phyloP scores from a whole-genome alignment of 306 rosid species.

The Begonia masoniana region DNA sequence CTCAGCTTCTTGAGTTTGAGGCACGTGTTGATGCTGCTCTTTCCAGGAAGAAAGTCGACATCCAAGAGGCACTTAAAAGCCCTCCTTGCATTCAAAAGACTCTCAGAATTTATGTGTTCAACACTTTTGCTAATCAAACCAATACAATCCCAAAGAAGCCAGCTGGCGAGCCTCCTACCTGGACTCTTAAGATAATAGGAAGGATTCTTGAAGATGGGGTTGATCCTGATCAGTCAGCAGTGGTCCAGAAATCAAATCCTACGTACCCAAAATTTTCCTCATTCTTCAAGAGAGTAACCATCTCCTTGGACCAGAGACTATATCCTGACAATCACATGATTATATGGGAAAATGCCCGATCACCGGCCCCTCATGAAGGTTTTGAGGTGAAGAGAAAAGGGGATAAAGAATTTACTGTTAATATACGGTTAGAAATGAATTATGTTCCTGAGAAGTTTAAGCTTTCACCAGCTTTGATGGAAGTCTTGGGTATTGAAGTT shows the following conservation, averaged over 20 bases:
- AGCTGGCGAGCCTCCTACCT: conserved; percentile 78
- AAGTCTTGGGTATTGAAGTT: conserved; percentile 98
- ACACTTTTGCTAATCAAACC: conserved; percentile 78
- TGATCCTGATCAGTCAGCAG: conserved; percentile 94
- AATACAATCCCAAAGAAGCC: conserved; percentile 74
- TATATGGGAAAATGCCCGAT: conserved; percentile 75
- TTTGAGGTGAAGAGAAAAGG: conserved; percentile 98
- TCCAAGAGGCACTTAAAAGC: conserved; percentile 87
- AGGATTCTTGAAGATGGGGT: conserved; percentile 92
- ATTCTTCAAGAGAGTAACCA: conserved; percentile 84
- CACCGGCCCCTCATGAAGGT: conserved; percentile 87
- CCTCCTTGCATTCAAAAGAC: conserved; percentile 88
- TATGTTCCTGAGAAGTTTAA: conserved; percentile 87
- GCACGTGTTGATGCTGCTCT: conserved; percentile 88
- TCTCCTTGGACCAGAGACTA: conserved; percentile 87
- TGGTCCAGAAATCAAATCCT: conserved; percentile 70
- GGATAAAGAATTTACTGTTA: conserved; percentile 67
- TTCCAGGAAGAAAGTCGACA: conserved; percentile 85
- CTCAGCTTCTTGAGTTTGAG: conserved; percentile 97
- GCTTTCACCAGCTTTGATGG: conserved; percentile 80
- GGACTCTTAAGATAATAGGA: conserved; percentile 95
- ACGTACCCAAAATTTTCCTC: conserved; percentile 80
- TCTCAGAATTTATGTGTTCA: conserved; percentile 83
- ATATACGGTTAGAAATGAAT: conserved; percentile 82
- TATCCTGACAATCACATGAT: conserved; percentile 78